phyloP scores from a whole-genome alignment of 345 rosid species.

The Excoecaria cochinchinensis region DNA sequence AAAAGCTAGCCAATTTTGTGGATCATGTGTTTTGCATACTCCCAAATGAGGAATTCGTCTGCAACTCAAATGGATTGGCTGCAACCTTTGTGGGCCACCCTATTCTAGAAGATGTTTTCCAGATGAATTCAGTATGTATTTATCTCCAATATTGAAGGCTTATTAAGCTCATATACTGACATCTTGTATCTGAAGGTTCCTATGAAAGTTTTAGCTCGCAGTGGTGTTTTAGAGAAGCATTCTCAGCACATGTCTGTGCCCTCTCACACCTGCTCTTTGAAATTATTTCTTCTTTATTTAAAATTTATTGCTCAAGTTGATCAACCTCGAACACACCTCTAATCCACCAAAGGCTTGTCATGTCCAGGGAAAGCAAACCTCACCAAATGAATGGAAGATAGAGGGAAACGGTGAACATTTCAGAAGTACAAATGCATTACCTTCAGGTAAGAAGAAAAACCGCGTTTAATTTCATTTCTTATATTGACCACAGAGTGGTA shows the following conservation, averaged over 20 bases:
- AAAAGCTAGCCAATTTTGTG: slow-evolving; percentile 59
- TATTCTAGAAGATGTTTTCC: slow-evolving; percentile 71
- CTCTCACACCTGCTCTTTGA: not conserved
- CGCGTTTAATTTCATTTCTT: slow-evolving; percentile 3
- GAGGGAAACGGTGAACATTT: slow-evolving; percentile 47
- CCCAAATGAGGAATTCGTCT: slow-evolving; percentile 66
- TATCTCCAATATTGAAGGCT: slow-evolving; percentile 6
- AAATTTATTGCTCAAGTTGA: not conserved
- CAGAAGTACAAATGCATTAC: slow-evolving; percentile 39
- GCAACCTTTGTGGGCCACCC: slow-evolving; percentile 93
- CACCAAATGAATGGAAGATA: slow-evolving; percentile 42
- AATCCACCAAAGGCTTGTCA: slow-evolving; percentile 8
- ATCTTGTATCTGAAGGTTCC: not conserved
- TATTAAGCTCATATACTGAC: not conserved
- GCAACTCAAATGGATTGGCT: slow-evolving; percentile 59
- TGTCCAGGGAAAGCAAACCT: slow-evolving; percentile 49
- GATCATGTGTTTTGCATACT: slow-evolving; percentile 93
- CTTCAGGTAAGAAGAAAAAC: slow-evolving; percentile 50
- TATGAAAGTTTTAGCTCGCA: not conserved
- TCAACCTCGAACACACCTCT: slow-evolving; percentile 13
- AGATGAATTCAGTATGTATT: slow-evolving; percentile 47
- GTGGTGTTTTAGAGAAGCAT: not conserved
- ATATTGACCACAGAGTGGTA: not conserved
- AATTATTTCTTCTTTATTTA: not conserved
- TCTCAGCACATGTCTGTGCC: not conserved